Evolutionary conservation across 768 basidiomycete species (phyloP).

Genomic region (Dentipellis fragilis): DNA sequence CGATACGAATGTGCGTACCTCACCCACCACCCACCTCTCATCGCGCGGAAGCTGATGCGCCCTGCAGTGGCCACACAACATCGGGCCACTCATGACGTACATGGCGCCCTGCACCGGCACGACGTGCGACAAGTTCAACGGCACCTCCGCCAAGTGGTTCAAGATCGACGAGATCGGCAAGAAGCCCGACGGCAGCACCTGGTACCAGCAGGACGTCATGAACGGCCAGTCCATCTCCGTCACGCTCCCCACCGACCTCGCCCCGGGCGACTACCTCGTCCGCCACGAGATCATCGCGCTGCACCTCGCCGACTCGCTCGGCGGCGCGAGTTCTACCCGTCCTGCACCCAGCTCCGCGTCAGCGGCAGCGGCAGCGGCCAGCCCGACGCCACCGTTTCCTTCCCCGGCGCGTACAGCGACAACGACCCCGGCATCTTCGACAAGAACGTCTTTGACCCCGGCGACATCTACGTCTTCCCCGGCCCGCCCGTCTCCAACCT

Average conservation of each 20-base stretch:
- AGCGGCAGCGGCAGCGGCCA: constrained; percentile 42
- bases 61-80: constrained; percentile 46
- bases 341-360: constrained; percentile 48
- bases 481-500: constrained; percentile 13
- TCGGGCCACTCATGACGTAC: constrained; percentile 67
- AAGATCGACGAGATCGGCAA: constrained; percentile 34
- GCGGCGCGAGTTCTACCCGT: constrained; percentile 79
- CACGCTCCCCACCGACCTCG: constrained; percentile 33
- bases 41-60: background rate
- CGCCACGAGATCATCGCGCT: constrained; percentile 77
- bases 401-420: constrained; percentile 69
- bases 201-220: background rate
- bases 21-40: background rate
- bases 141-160: constrained; percentile 60
- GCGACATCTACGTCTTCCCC: constrained; percentile 4
- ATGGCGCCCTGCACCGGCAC: constrained; percentile 48
- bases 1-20: constrained; percentile 17
- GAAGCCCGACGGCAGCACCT: constrained; percentile 1
- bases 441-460: constrained; percentile 22
- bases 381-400: constrained; percentile 47
- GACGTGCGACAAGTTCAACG: constrained; percentile 50
- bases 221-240: constrained; percentile 16
- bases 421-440: constrained; percentile 63
- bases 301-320: constrained; percentile 44
- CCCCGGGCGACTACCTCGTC: constrained; percentile 63